A percentile compares a stretch with the other conserved stretches of the same genome.
Evolutionary conservation across 1,139 yeast species (phyloP).

Genomic region (Geotrichum europaeum): DNA sequence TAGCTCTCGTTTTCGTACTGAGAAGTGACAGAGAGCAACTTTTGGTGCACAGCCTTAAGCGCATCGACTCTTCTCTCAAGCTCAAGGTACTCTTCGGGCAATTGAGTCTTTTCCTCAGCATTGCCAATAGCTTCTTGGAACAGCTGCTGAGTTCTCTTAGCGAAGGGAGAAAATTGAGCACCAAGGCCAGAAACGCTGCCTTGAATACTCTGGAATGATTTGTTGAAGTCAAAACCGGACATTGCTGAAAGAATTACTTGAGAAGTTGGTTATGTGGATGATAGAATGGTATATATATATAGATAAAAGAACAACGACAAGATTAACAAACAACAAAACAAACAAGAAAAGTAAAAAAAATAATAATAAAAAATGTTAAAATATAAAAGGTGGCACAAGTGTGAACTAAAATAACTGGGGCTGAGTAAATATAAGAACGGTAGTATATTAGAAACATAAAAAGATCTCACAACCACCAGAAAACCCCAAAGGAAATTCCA

Average conservation of each 20-base stretch:
- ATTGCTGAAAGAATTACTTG: neutral
- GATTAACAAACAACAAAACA: neutral
- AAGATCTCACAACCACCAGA: neutral
- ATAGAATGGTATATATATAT: neutral
- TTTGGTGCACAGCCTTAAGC: conserved; percentile 64
- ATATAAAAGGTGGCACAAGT: neutral
- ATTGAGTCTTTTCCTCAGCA: conserved; percentile 71
- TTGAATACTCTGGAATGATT: conserved; percentile 35
- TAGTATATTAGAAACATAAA: neutral
- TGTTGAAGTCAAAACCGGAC: conserved; percentile 27
- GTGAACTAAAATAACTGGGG: neutral
- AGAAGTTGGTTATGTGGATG: neutral
- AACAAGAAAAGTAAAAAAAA: neutral
- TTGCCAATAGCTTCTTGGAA: conserved; percentile 77
- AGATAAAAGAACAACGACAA: neutral
- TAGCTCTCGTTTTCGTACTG: conserved; percentile 75
- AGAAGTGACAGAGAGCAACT: conserved; percentile 62
- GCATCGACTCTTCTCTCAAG: conserved; percentile 72
- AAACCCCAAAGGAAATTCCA: neutral
- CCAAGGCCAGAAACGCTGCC: conserved; percentile 36
- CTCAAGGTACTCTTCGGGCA: conserved; percentile 76
- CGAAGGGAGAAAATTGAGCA: conserved; percentile 50
- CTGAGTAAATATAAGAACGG: neutral
- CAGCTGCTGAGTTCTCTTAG: conserved; percentile 73
- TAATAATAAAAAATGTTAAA: neutral